These are phyloP conservation scores for Aquanectria penicillioides DNA, from an alignment of 2,329 filamentous ascomycete species.

Conservation along the genomic window DNA sequence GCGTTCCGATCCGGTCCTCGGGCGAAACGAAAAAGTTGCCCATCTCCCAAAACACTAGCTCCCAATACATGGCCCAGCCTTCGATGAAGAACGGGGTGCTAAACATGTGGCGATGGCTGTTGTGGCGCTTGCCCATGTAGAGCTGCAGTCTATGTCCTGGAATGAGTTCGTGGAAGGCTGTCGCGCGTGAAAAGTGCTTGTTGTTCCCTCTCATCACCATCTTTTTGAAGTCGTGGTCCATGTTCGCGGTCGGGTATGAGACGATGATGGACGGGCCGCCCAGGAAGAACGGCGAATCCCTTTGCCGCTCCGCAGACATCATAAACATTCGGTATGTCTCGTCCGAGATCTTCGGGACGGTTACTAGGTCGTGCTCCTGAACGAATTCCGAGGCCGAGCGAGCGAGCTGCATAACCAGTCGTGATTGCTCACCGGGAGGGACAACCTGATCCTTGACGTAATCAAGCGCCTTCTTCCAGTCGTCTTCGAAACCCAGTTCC, in stretches of 20 bases:
- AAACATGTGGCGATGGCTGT: constrained; percentile 62
- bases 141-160: constrained; percentile 67
- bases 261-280: constrained; percentile 64
- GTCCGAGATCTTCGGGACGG: constrained; percentile 62
- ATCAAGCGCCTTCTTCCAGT: constrained; percentile 65
- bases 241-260: constrained; percentile 63
- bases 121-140: constrained; percentile 57
- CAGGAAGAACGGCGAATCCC: constrained; percentile 68
- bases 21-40: constrained; percentile 60
- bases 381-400: constrained; percentile 64
- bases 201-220: constrained; percentile 71
- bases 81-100: constrained; percentile 68
- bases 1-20: constrained; percentile 64
- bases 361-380: constrained; percentile 63
- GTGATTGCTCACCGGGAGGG: constrained; percentile 61
- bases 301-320: constrained; percentile 64
- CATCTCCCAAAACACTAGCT: constrained; percentile 66
- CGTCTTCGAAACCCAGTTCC: constrained; percentile 56
- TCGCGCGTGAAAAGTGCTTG: constrained; percentile 64
- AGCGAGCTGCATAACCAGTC: constrained; percentile 62
- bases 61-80: constrained; percentile 72
- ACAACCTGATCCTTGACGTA: constrained; percentile 65
- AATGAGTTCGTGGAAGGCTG: constrained; percentile 70
- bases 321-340: constrained; percentile 66
- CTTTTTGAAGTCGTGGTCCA: constrained; percentile 64